These are phyloP conservation scores for Lactarius tabidus DNA, from an alignment of 768 basidiomycete genomes.

Conservation along the genomic window DNA sequence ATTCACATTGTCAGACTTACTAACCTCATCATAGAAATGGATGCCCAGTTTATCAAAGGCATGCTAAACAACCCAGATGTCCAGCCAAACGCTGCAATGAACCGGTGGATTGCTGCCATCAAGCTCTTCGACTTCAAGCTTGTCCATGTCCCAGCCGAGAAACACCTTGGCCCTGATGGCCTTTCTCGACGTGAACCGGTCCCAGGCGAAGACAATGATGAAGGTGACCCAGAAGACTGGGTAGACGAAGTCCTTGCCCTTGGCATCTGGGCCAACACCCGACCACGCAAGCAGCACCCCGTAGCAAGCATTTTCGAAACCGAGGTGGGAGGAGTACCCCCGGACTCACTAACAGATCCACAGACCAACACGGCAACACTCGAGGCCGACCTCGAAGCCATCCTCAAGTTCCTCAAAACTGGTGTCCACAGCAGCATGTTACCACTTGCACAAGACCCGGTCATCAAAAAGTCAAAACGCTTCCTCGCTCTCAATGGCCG, in stretches of 20 bases:
- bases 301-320: no score
- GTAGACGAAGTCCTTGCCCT: not conserved
- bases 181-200: conserved; percentile 26
- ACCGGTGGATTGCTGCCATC: not conserved
- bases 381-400: no score
- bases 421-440: no score
- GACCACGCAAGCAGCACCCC: no score
- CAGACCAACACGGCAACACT: no score
- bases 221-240: not conserved
- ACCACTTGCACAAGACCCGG: no score
- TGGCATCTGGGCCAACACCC: not conserved
- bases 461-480: no score
- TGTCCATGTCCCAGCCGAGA: conserved; percentile 34
- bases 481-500: not conserved
- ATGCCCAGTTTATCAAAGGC: not conserved
- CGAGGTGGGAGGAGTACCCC: no score
- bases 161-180: conserved; percentile 31
- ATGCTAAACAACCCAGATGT: conserved; percentile 6
- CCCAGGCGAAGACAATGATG: not conserved
- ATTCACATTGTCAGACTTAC: no score
- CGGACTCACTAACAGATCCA: no score
- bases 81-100: conserved; percentile 30
- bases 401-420: not conserved
- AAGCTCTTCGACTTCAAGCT: conserved; percentile 40
- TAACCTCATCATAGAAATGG: no score